Evolutionary conservation across 2,329 filamentous ascomycete genomes (phyloP).

Genomic region (Aspergillus quadrilineatus): DNA sequence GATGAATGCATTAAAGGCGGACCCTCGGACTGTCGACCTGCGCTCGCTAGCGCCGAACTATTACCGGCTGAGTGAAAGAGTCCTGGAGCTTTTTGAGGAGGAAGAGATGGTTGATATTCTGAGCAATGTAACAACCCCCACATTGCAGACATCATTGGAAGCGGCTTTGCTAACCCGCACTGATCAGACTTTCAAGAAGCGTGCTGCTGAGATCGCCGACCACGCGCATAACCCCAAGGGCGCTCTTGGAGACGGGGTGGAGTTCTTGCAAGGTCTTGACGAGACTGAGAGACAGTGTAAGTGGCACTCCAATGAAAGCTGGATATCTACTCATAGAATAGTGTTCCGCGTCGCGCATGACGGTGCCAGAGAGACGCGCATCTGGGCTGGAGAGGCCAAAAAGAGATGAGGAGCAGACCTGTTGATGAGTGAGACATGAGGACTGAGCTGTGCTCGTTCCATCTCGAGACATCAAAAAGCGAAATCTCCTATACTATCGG

Average conservation of each 20-base stretch:
- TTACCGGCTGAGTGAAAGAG: conserved; percentile 78
- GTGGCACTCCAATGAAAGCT: not conserved
- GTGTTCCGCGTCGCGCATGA: conserved; percentile 75
- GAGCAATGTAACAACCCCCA: conserved; percentile 44
- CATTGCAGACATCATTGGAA: not conserved
- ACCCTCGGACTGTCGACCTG: conserved; percentile 80
- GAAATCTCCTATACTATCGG: not conserved
- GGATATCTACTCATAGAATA: conserved; percentile 22
- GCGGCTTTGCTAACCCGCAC: not conserved
- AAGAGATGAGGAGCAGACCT: conserved; percentile 33
- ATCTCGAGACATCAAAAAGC: conserved; percentile 2
- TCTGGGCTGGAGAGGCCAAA: conserved; percentile 67
- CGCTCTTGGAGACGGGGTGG: conserved; percentile 64
- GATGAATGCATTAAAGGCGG: conserved; percentile 84
- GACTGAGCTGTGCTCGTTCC: conserved; percentile 31
- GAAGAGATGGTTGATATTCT: conserved; percentile 74
- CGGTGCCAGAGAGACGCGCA: conserved; percentile 66
- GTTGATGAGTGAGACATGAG: not conserved
- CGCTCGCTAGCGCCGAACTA: conserved; percentile 82
- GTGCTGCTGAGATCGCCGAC: conserved; percentile 79
- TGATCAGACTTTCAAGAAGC: conserved; percentile 69
- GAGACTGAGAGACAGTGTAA: conserved; percentile 76
- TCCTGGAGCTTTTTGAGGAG: conserved; percentile 89
- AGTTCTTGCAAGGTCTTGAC: conserved; percentile 84
- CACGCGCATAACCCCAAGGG: conserved; percentile 83